Base-by-base conservation (phyloP, 305 asterid genomes). In the Ajuga reptans region DNA sequence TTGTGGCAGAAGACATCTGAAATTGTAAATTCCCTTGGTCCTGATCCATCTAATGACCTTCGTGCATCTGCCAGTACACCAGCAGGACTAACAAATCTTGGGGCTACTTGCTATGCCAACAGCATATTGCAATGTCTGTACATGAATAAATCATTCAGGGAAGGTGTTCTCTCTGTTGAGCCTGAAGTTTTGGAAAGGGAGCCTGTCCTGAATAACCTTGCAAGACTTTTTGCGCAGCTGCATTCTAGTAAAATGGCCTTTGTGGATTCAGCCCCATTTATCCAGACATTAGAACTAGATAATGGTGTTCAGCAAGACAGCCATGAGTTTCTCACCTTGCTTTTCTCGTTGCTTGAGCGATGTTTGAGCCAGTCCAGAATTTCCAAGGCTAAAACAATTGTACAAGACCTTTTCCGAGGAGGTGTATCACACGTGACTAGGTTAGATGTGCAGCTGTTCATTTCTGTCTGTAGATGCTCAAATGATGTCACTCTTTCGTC, bases 81-180 rank as follows among this genome's bases (percentile, higher is more conserved):
- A 6, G 97, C 99, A 39, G 99, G 99, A 41, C 96, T 93, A 67
- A 93, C 97, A 64, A 93, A 93, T 83, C 86, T 93, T 66, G 99
- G 99, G 39, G 99, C 99, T 6, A 93, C 99, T 69, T 93, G 99
- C 88, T 93, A 93, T 81, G 99, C 99, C 37, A 93, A 93, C 79
- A 93, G 99, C 83, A 93, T 93, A 62, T 85, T 93, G 65, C 99
- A 93, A 71, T 93, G 91, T 75, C 79, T 93, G 34, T 93, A 86
- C 80, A 93, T 91, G 99, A 87, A 91, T 74, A 86, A 85, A 75
- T 75, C 97, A 33, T 91, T 93, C 70, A 86, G 97, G 78, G 90
- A 86, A 60, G 97, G 97, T 52, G 92, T 93, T 72, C 84, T 91
- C 82, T 85, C 90, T 47, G 86, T 93, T 69, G 99, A 91, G 73